Evolutionary conservation across 495 filamentous ascomycete species (phyloP), one percentile per base, ranked within the genome.

Genomic region (Apiosordaria backusii): DNA sequence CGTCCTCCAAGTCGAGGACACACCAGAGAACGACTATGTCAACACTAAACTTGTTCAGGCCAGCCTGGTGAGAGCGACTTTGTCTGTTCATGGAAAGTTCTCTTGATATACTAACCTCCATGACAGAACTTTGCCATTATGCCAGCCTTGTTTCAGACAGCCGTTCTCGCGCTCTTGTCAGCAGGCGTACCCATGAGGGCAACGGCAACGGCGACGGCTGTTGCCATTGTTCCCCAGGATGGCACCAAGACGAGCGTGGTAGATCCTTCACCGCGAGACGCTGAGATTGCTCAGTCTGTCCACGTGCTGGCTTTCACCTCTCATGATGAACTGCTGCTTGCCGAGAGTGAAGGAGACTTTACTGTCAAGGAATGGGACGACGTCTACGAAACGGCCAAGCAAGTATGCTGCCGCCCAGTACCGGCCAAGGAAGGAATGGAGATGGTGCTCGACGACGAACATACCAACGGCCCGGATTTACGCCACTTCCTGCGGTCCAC

Each of bases 341-440:
- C 85, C 40, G 90, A 97, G 74, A 96, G 92, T 72, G 86, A 93
- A 70, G 94, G 94, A 0, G 76, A 78, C 29, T 98, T 97, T 70
- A 85, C 84, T 22, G 81, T 90, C 65, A 85, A 89, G 50, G 88
- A 85, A 45, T 97, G 93, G 92, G 88, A 93, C 61, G 78, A 81
- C 21, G 86, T 89, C 4, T 87, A 85, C 72, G 82, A 89, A 70
- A 79, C 80, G 59, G 92, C 89, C 29, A 80, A 85, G 69, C 72
- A 77, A 25, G 83, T 86, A 54, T 97, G 92, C 77, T 87, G 84
- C 66, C 81, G 78, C 25, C 67, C 75, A 23, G 63, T 66, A 21
- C 45, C 72, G 50, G 73, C 72, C n/a, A 76, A 72, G 62, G 71
- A 80, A 0, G 83, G 82, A 57, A 80, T 77, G 40, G 85, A 88